Conservation (phyloP, 2,329 filamentous ascomycete species). For the Aspergillus hortae region DNA sequence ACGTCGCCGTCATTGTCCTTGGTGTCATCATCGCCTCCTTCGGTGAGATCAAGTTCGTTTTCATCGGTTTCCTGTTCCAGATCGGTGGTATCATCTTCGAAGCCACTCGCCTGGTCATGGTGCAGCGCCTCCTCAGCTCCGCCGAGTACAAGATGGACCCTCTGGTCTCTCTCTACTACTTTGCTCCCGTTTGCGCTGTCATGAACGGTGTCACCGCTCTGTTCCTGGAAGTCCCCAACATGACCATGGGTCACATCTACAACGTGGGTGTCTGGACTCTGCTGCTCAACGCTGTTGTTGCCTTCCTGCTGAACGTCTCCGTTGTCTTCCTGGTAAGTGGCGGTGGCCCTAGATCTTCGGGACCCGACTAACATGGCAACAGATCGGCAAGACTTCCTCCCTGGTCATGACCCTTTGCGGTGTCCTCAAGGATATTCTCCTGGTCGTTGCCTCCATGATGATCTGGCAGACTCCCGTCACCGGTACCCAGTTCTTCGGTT, state of each 20-base stretch:
- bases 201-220: constrained; percentile 73
- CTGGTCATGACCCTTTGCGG: constrained; percentile 82
- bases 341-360: neutral
- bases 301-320: constrained; percentile 76
- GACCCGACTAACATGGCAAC: constrained; percentile 3
- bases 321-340: constrained; percentile 76
- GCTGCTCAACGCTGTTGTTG: constrained; percentile 70
- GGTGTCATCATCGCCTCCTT: constrained; percentile 93
- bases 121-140: constrained; percentile 73
- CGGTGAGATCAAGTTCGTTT: constrained; percentile 87
- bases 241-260: constrained; percentile 64
- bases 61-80: constrained; percentile 65
- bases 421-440: constrained; percentile 83
- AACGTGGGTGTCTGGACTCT: constrained; percentile 64
- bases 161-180: constrained; percentile 85
- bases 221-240: constrained; percentile 63
- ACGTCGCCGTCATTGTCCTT: constrained; percentile 90
- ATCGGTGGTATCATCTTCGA: constrained; percentile 74
- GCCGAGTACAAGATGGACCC: constrained; percentile 86
- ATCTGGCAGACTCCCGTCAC: constrained; percentile 74
- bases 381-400: constrained; percentile 87
- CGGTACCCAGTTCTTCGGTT: constrained; percentile 70
- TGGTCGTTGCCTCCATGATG: constrained; percentile 71
- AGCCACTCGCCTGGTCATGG: constrained; percentile 78
- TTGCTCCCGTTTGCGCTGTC: constrained; percentile 75